Conservation (phyloP, 331 rosid genomes). For the Dryas integrifolia region DNA sequence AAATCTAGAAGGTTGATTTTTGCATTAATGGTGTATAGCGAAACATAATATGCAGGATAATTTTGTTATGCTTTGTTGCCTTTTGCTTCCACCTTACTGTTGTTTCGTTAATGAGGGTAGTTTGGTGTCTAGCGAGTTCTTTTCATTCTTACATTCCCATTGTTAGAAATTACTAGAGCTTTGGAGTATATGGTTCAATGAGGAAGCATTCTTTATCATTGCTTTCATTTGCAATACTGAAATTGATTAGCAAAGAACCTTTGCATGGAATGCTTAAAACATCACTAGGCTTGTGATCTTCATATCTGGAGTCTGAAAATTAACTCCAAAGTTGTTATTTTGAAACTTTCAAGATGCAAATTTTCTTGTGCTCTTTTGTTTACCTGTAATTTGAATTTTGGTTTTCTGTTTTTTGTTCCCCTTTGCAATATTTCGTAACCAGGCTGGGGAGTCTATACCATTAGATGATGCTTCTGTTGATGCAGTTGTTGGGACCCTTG, state of each 20-base stretch:
- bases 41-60: background rate
- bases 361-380: background rate
- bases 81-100: too few relatives aligned
- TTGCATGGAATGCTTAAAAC: too few relatives aligned
- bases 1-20: background rate
- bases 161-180: background rate
- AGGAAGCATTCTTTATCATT: too few relatives aligned
- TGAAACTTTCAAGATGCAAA: background rate
- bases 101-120: too few relatives aligned
- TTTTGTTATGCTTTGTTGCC: too few relatives aligned
- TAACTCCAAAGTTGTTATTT: too few relatives aligned
- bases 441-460: conserved; percentile 89
- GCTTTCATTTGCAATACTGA: too few relatives aligned
- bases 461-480: conserved; percentile 82
- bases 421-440: conserved; percentile 10
- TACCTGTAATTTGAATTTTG: background rate
- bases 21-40: background rate
- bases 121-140: background rate
- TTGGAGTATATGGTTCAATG: too few relatives aligned
- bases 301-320: too few relatives aligned
- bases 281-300: too few relatives aligned
- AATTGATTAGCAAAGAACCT: too few relatives aligned
- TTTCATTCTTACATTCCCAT: background rate
- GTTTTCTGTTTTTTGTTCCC: background rate
- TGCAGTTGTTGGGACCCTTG: conserved; percentile 91